Evolutionary conservation across 192 early-diverging fungal species (phyloP).

Genomic region (Diversispora eburnea): DNA sequence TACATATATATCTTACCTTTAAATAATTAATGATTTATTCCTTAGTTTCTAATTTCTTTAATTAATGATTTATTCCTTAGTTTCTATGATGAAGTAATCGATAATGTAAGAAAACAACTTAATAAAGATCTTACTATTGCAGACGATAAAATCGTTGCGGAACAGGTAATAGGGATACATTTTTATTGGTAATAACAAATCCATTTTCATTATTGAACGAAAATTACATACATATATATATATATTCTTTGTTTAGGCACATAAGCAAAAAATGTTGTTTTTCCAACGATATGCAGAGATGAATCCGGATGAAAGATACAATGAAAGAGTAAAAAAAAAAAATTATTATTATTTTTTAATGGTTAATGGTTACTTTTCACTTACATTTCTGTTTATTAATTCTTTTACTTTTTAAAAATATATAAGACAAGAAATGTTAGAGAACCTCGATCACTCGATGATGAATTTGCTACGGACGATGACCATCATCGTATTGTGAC

Average conservation of each 20-base stretch:
- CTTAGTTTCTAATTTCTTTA: background rate
- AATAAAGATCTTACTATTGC: background rate
- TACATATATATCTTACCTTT: background rate
- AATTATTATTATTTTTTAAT: too few relatives aligned
- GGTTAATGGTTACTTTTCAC: too few relatives aligned
- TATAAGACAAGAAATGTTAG: too few relatives aligned
- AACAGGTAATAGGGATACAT: background rate
- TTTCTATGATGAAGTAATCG: background rate
- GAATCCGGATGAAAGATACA: background rate
- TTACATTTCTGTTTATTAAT: too few relatives aligned
- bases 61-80: background rate
- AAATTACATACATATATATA: background rate
- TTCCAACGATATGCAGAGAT: background rate
- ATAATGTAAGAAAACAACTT: background rate
- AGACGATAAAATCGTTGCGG: background rate
- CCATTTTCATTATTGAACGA: too few relatives aligned
- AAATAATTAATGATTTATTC: background rate
- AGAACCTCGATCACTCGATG: too few relatives aligned
- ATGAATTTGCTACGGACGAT: too few relatives aligned
- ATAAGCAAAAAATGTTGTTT: background rate
- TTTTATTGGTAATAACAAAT: too few relatives aligned
- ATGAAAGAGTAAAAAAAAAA: background rate
- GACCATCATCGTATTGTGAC: too few relatives aligned
- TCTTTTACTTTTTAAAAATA: too few relatives aligned
- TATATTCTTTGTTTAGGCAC: background rate